Evolutionary conservation across 768 basidiomycete species (phyloP).

Genomic region (Thelephora ganbajun): DNA sequence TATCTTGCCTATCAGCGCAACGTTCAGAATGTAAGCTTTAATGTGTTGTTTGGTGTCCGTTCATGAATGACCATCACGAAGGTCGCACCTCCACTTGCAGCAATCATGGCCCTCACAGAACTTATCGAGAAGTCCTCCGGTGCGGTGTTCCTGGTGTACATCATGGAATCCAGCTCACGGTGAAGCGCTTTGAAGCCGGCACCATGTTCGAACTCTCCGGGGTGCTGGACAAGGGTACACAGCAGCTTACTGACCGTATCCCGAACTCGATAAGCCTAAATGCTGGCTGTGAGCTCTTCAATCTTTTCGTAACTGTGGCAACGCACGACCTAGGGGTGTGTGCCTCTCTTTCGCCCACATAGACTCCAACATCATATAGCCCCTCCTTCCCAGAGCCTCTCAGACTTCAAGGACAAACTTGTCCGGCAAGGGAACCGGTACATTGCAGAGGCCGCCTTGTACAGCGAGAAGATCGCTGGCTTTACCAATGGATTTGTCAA

Average conservation of each 20-base stretch:
- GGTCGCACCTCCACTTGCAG: constrained; percentile 78
- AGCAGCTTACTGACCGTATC: constrained; percentile 42
- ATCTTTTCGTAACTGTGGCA: constrained; percentile 75
- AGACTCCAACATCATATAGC: constrained; percentile 1
- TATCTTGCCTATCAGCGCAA: constrained; percentile 42
- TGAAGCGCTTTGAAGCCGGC: constrained; percentile 35
- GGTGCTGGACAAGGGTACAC: constrained; percentile 65
- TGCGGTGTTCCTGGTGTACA: constrained; percentile 14
- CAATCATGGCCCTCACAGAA: constrained; percentile 75
- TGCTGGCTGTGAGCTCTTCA: constrained; percentile 86
- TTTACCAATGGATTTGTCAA: constrained; percentile 86
- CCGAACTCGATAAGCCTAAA: constrained; percentile 73
- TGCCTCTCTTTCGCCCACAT: constrained; percentile 9
- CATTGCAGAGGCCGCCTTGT: constrained; percentile 65
- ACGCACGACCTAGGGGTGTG: constrained; percentile 72
- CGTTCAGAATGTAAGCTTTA: constrained; percentile 52
- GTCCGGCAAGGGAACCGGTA: constrained; percentile 72
- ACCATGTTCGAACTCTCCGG: constrained; percentile 90
- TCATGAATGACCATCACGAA: constrained; percentile 14
- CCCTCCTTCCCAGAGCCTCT: constrained; percentile 47
- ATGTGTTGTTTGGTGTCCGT: neutral
- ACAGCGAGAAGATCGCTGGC: constrained; percentile 80
- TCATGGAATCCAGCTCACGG: constrained; percentile 1
- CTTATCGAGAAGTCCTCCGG: constrained; percentile 70
- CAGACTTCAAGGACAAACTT: constrained; percentile 70